Evolutionary conservation across 805 yeast genomes (phyloP).

Genomic region (Kodamaea lidongshanica): DNA sequence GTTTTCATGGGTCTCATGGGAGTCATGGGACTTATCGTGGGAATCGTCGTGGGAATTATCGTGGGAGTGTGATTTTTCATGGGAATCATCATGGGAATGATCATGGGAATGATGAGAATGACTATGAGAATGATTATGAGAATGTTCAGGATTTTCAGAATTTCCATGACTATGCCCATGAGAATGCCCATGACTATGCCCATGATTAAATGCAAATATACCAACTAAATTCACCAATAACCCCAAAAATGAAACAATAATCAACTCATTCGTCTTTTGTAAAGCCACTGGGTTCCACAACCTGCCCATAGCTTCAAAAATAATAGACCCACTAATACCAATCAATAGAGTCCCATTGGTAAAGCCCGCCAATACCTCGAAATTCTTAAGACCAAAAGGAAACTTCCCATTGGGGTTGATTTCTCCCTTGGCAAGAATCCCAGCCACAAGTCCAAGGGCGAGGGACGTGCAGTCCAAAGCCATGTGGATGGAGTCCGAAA

Average conservation of each 20-base stretch:
- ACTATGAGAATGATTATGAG: conserved; percentile 30
- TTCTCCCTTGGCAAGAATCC: conserved; percentile 40
- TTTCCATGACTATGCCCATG: conserved; percentile 28
- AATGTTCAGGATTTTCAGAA: conserved; percentile 40
- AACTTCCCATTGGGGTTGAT: conserved; percentile 54
- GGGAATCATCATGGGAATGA: conserved; percentile 23
- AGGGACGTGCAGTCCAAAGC: conserved; percentile 89
- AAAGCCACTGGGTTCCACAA: conserved; percentile 70
- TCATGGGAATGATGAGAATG: conserved; percentile 29
- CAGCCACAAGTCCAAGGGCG: conserved; percentile 84
- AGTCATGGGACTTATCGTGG: conserved; percentile 17
- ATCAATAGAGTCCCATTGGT: conserved; percentile 85
- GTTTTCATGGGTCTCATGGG: conserved; percentile 15
- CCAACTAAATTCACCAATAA: conserved; percentile 87
- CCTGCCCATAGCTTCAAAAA: conserved; percentile 81
- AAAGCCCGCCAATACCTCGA: conserved; percentile 91
- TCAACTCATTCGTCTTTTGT: conserved; percentile 74
- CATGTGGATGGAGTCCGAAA: conserved; percentile 96
- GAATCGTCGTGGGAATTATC: conserved; percentile 2
- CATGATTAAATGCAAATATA: conserved; percentile 89
- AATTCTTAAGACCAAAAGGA: conserved; percentile 80
- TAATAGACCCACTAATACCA: conserved; percentile 84
- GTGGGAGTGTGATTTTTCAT: conserved; percentile 9
- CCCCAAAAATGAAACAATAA: conserved; percentile 81
- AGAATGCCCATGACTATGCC: conserved; percentile 46